Conservation (phyloP, 805 yeast species). For the Myxozyma vanderwaltii region DNA sequence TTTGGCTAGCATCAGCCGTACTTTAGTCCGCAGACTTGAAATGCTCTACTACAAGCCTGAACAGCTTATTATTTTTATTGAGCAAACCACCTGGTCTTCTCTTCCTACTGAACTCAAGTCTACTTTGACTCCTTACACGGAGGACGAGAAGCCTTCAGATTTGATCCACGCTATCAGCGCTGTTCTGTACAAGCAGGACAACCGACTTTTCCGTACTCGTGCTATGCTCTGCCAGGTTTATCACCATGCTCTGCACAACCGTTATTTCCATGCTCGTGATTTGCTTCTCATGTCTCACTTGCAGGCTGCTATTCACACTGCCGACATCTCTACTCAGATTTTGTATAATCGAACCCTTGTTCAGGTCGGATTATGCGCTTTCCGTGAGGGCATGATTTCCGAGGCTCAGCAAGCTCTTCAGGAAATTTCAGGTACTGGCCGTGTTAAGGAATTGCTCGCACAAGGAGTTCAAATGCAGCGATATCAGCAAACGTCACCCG, state of each 20-base stretch:
- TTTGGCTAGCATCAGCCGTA: constrained; percentile 57
- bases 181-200: constrained; percentile 66
- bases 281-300: constrained; percentile 83
- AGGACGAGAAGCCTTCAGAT: constrained; percentile 50
- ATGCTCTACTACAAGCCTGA: constrained; percentile 91
- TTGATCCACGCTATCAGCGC: constrained; percentile 66
- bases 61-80: constrained; percentile 67
- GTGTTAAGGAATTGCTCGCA: constrained; percentile 89
- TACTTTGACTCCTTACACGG: constrained; percentile 44
- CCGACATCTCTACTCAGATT: constrained; percentile 86
- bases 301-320: constrained; percentile 77
- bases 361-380: constrained; percentile 94
- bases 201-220: constrained; percentile 70
- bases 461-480: constrained; percentile 73
- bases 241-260: constrained; percentile 86
- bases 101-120: constrained; percentile 46
- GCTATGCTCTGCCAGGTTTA: constrained; percentile 85
- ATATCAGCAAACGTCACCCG: constrained; percentile 53
- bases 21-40: constrained; percentile 81
- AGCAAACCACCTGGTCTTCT: constrained; percentile 71
- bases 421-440: constrained; percentile 82
- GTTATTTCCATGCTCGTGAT: constrained; percentile 82
- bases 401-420: constrained; percentile 85
- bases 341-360: constrained; percentile 93
- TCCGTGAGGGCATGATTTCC: constrained; percentile 80